Percentiles rank a stretch among this genome's conserved stretches.
phyloP scores from a whole-genome alignment of 768 basidiomycete species.

The Sutorius australiensis region DNA sequence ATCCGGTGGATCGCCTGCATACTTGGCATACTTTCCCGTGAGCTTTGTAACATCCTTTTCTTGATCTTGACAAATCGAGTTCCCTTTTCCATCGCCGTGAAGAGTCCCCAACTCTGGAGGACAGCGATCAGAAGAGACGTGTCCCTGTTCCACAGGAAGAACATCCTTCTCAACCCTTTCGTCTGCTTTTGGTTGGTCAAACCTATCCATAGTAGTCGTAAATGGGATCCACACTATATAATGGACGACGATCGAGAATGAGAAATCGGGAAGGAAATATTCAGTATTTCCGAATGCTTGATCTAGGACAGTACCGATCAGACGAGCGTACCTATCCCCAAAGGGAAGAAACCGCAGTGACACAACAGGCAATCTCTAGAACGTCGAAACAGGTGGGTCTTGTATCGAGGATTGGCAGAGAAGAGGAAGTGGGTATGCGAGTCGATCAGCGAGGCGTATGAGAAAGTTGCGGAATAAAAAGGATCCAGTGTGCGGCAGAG shows the following conservation, averaged over 20 bases:
- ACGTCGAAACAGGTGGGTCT: too few species aligned
- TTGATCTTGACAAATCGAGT: neutral
- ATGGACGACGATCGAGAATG: neutral
- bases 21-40: slow-evolving; percentile 15
- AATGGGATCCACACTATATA: neutral
- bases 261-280: neutral
- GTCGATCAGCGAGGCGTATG: neutral
- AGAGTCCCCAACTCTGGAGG: slow-evolving; percentile 11
- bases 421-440: neutral
- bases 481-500: neutral
- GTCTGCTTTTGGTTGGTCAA: neutral
- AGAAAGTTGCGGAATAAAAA: neutral
- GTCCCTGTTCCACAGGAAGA: neutral
- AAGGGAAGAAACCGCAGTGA: too few species aligned
- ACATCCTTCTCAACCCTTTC: neutral
- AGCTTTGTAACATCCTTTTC: slow-evolving; percentile 5
- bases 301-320: neutral
- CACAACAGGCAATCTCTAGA: too few species aligned
- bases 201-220: neutral
- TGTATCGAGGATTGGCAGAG: neutral
- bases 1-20: slow-evolving; percentile 25
- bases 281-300: neutral
- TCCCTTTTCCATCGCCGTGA: slow-evolving; percentile 1
- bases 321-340: neutral
- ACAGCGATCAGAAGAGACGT: neutral